These are phyloP conservation scores for Trichoderma sp. DNA, from an alignment of 2,329 filamentous ascomycete species.

Conservation along the genomic window DNA sequence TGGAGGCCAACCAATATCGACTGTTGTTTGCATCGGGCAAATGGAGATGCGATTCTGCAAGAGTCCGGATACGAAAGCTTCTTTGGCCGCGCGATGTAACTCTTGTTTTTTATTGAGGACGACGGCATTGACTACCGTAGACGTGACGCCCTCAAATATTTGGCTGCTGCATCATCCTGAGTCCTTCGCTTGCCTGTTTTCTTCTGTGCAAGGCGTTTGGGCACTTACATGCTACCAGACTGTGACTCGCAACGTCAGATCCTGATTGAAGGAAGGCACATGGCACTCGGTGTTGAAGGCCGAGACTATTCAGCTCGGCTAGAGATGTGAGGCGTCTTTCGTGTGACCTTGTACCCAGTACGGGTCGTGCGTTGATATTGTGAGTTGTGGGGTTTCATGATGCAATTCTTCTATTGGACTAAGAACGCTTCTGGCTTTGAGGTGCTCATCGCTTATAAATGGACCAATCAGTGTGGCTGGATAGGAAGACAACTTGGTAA, in stretches of 20 bases:
- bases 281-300: background rate
- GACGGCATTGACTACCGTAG: background rate
- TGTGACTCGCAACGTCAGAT: background rate
- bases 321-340: background rate
- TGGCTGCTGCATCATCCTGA: background rate
- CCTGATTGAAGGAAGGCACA: background rate
- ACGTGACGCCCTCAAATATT: background rate
- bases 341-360: background rate
- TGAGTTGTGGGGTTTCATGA: background rate
- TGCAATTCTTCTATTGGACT: background rate
- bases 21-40: background rate
- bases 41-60: background rate
- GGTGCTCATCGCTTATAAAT: background rate
- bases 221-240: background rate
- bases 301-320: background rate
- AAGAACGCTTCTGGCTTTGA: background rate
- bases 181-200: background rate
- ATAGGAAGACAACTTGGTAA: background rate
- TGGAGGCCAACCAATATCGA: background rate
- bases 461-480: background rate
- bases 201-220: background rate
- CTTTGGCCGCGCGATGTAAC: background rate
- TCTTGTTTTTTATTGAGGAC: background rate
- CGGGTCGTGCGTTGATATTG: background rate
- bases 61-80: background rate